Base-by-base conservation (phyloP, 108 stramenopile genomes). In the Nitzschia palea region DNA sequence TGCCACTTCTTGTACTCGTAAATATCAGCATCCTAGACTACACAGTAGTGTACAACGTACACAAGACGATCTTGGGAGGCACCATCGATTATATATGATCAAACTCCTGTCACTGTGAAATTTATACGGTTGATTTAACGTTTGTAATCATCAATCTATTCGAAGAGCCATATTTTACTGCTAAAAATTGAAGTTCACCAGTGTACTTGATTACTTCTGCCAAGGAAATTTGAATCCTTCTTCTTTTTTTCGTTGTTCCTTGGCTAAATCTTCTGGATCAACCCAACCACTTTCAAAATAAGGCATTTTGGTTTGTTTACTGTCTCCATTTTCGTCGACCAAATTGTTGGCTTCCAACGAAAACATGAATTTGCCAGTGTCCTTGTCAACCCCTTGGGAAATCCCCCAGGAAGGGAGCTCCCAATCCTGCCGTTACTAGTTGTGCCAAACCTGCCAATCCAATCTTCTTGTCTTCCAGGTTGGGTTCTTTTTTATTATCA, bases 251-350 rank as follows among this genome's bases (percentile, higher is more conserved):
- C 68, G 51, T 45, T 74, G 35, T 44, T 85, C 83, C 55, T 80
- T 80, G 14, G 67, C 67, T 10, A 80, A 36, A 56, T 89, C 88
- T 67, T 81, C 85, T 55, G 81, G 81, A 62, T 87, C 88, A 0
- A 89, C 86, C 91, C 91, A 93, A 31, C 91, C 91, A 58, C 73
- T 81, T 67, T 93, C 91, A 62, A 93, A 93, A 70, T 93, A 89
- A 0, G 91, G 91, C 91, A 89, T 89, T 60, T 74, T 55, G 6
- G 91, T 93, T 66, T 93, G 91, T 65, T 93, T 93, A 32, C 84
- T 86, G n/a, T 85, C 62, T 20, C 91, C 91, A 18, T 85, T 55
- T 55, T 89, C 87, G 53, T 93, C 91, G 0, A 93, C 91, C 6
- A 93, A 69, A 56, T 93, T 93, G 81, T 93, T 93, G 26, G 91